Base-by-base conservation (phyloP, 495 filamentous ascomycete genomes). In the Extremus antarcticus region DNA sequence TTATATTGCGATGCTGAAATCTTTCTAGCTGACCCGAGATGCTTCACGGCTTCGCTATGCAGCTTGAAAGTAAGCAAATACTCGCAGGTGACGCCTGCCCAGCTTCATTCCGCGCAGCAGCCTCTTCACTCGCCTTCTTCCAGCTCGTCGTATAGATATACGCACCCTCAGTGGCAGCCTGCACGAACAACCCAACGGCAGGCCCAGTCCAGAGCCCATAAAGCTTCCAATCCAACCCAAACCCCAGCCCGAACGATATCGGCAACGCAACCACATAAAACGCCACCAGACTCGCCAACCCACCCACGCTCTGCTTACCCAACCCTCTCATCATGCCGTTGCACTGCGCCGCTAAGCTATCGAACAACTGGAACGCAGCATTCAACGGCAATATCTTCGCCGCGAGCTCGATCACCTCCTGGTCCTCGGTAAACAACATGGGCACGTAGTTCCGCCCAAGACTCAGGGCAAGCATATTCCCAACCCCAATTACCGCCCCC, bases 211-310 rank as follows among this genome's bases (percentile, higher is more conserved):
- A 95, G 38, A 97, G 70, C 8, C 91, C 87, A 32, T 77, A 70
- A 43, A 94, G 71, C 23, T 80, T 78, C 87, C 85, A 91, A 39
- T 73, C 70, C 16, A 89, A 68, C 0, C 76, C 80, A 65, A 94
- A 95, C 0, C 79, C 82, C 0, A 83, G 77, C 1, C 80, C 80
- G 63, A 92, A 84, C 45, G 85, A 89, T 38, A 95, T 79, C 1
- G 90, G 91, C 74, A 95, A 75, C 0, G 86, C 91, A 41, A 95
- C 46, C 65, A 76, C 69, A 71, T 97, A 97, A 70, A 95, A 97
- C 47, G 80, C 82, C 50, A 85, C 80, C 2, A 97, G 65, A 61
- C 88, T 89, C 25, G 90, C 81, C 66, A 90, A 95, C 3, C 90
- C 89, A 1, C 90, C 90, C 48, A 97, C 78, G 59, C 89, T 82